Percentiles rank a stretch among this genome's conserved stretches.
Conservation (phyloP, 164 flowering plant species). For the Magnolia sinica region DNA sequence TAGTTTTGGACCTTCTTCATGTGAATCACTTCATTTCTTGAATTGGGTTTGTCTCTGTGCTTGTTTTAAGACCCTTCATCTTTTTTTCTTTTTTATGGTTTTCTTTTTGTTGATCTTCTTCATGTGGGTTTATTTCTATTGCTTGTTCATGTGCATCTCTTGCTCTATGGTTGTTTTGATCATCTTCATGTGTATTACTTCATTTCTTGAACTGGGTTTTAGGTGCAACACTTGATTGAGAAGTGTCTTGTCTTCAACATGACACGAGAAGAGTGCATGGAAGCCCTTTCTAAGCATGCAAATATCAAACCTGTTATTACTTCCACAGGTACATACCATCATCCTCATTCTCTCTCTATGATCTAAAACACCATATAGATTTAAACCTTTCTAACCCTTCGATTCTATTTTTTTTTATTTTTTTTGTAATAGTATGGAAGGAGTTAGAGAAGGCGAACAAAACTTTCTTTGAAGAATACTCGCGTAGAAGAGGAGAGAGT, state of each 20-base stretch:
- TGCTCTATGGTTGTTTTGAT: background rate
- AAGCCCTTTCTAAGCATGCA: constrained; percentile 81
- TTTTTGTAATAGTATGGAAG: constrained; percentile 62
- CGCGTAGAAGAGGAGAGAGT: constrained; percentile 26
- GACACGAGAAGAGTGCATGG: constrained; percentile 87
- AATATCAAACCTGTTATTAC: constrained; percentile 75
- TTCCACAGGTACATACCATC: constrained; percentile 52
- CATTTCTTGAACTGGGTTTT: background rate
- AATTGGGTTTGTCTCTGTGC: background rate
- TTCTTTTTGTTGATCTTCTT: background rate
- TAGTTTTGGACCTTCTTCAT: background rate
- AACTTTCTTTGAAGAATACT: constrained; percentile 74
- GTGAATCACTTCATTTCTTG: background rate
- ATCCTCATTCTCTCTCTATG: background rate
- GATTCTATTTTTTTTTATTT: background rate
- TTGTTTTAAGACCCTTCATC: background rate
- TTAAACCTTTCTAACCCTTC: background rate
- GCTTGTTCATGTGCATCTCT: background rate
- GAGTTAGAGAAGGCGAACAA: constrained; percentile 91
- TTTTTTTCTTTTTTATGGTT: background rate
- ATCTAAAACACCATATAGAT: background rate
- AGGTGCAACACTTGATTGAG: constrained; percentile 92
- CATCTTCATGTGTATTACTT: background rate
- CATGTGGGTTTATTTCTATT: no score
- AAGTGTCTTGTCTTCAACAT: constrained; percentile 73